These are phyloP conservation scores for Moesziomyces globuligerus DNA, from an alignment of 1,284 basidiomycete species.

Conservation along the genomic window DNA sequence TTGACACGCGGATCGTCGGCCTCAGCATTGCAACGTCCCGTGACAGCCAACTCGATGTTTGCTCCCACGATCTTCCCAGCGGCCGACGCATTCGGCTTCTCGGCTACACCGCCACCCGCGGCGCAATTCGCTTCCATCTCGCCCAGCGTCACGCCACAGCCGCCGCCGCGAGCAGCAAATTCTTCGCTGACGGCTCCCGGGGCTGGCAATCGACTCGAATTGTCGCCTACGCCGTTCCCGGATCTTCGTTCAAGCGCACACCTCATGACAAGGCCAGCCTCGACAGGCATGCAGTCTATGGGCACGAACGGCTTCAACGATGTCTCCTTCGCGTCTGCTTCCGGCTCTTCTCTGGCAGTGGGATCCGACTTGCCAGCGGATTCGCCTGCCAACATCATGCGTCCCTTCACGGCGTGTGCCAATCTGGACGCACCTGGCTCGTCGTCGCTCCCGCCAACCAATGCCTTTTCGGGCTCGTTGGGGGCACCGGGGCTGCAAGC, in stretches of 20 bases:
- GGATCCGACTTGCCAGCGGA: not conserved
- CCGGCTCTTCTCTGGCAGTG: conserved; percentile 1
- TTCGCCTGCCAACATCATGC: conserved; percentile 15
- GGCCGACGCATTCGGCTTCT: conserved; percentile 8
- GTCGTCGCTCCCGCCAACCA: conserved; percentile 8
- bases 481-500: conserved; percentile 7
- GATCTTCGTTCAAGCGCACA: not conserved
- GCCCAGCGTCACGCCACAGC: conserved; percentile 16
- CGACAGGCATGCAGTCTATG: conserved; percentile 14
- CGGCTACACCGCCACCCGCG: conserved; percentile 4
- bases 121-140: conserved; percentile 7
- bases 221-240: conserved; percentile 1
- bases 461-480: conserved; percentile 4
- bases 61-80: conserved; percentile 13
- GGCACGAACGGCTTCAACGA: conserved; percentile 12
- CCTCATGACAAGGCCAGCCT: conserved; percentile 24
- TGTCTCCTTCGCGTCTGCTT: conserved; percentile 6
- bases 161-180: no score
- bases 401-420: conserved; percentile 29
- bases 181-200: conserved; percentile 9
- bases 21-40: conserved; percentile 17
- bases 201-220: not conserved
- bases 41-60: conserved; percentile 26
- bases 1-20: conserved; percentile 11
- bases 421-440: conserved; percentile 15